Percentiles rank a stretch among this genome's conserved stretches.
phyloP scores from a whole-genome alignment of 306 rosid species.

The Trichosanthes cucumerina region DNA sequence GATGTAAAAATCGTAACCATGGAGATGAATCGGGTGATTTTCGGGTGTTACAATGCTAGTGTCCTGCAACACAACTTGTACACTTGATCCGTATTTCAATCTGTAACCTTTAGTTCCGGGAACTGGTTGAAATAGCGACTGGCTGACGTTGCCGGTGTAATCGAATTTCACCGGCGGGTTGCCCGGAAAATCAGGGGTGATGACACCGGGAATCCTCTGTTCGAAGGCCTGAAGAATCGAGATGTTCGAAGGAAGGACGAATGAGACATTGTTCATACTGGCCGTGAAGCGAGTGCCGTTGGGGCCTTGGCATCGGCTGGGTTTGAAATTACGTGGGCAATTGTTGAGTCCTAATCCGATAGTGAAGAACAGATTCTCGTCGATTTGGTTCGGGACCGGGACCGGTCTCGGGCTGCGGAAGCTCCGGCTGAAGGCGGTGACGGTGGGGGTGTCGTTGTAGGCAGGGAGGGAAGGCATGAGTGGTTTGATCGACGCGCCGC shows the following conservation, averaged over 20 bases:
- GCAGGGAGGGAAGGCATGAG: conserved; percentile 58
- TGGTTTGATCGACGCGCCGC: conserved; percentile 30
- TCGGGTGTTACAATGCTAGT: conserved; percentile 69
- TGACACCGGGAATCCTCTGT: conserved; percentile 46
- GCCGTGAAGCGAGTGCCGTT: conserved; percentile 83
- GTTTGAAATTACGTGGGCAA: conserved; percentile 38
- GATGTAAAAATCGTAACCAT: conserved; percentile 82
- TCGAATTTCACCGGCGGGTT: conserved; percentile 55
- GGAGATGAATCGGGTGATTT: conserved; percentile 87
- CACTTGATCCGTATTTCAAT: conserved; percentile 62
- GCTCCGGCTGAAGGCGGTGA: conserved; percentile 51
- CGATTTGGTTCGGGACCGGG: conserved; percentile 56
- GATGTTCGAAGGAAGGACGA: conserved; percentile 47
- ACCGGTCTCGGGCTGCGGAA: conserved; percentile 44
- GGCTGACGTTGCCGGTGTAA: conserved; percentile 82
- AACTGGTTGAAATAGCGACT: conserved; percentile 62
- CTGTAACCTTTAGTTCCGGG: conserved; percentile 49
- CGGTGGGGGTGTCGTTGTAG: conserved; percentile 68
- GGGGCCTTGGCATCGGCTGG: conserved; percentile 60
- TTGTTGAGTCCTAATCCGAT: conserved; percentile 63
- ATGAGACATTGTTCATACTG: conserved; percentile 78
- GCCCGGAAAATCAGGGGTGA: conserved; percentile 68
- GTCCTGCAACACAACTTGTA: conserved; percentile 76
- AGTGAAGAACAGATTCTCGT: conserved; percentile 64
- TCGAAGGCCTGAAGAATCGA: conserved; percentile 71